Percentiles rank a stretch among this genome's conserved stretches.
phyloP scores from a whole-genome alignment of 2,329 filamentous ascomycete species.

The Cladosporium sphaerospermum region DNA sequence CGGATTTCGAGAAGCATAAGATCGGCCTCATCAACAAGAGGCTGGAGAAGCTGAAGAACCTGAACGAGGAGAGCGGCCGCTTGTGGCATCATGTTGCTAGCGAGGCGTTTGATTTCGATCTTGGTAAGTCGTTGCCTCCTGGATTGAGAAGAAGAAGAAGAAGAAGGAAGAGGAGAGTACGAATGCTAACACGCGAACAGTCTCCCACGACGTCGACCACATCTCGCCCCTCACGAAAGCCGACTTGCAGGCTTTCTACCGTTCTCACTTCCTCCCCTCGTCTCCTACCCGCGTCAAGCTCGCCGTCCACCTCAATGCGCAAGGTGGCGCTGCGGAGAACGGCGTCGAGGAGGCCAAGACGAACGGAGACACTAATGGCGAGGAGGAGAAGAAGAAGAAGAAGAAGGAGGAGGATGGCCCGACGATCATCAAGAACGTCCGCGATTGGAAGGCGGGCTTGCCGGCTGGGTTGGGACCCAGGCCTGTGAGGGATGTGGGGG shows the following conservation, averaged over 20 bases:
- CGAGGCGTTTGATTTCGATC: conserved; percentile 85
- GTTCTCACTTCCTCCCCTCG: conserved; percentile 65
- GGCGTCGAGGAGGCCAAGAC: conserved; percentile 30
- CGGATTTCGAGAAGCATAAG: conserved; percentile 87
- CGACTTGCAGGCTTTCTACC: conserved; percentile 75
- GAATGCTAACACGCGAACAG: conserved; percentile 36
- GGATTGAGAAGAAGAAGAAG: too few relatives aligned
- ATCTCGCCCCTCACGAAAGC: conserved; percentile 70
- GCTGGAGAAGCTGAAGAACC: conserved; percentile 86
- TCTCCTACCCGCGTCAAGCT: conserved; percentile 74
- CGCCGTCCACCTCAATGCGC: conserved; percentile 75
- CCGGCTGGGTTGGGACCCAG: conserved; percentile 65
- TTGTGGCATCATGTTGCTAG: conserved; percentile 81
- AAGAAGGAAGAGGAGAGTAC: not conserved
- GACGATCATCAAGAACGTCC: conserved; percentile 67
- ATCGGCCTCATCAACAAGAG: conserved; percentile 79
- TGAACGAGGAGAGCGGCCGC: conserved; percentile 73
- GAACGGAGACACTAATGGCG: not conserved
- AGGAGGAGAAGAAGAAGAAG: conserved; percentile 16
- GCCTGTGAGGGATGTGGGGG: conserved; percentile 67
- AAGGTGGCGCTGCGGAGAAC: conserved; percentile 44
- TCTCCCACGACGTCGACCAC: conserved; percentile 67
- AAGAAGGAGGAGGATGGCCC: conserved; percentile 46
- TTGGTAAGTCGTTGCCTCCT: conserved; percentile 50
- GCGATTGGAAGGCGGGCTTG: conserved; percentile 71